phyloP scores from a whole-genome alignment of 2,329 filamentous ascomycete genomes.

The Neobulgaria alba region DNA sequence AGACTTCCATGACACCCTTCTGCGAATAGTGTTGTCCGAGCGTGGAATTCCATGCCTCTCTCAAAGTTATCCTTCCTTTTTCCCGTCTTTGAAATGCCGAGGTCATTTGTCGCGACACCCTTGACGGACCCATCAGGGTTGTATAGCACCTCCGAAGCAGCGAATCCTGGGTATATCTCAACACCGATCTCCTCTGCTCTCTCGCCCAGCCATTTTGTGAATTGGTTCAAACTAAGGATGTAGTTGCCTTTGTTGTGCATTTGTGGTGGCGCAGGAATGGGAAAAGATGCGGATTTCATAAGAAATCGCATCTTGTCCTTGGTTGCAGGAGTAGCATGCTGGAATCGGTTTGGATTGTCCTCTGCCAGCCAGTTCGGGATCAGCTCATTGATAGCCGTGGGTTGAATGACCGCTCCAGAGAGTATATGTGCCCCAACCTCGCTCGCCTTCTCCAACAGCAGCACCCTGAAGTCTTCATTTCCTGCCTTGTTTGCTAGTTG shows the following conservation, averaged over 20 bases:
- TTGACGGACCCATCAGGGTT: constrained; percentile 76
- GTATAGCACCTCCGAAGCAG: constrained; percentile 88
- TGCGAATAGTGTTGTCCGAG: constrained; percentile 79
- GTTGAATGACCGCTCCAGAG: constrained; percentile 91
- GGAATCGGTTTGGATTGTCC: constrained; percentile 80
- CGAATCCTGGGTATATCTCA: constrained; percentile 93
- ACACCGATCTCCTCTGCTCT: constrained; percentile 94
- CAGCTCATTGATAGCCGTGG: constrained; percentile 78
- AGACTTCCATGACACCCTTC: constrained; percentile 95
- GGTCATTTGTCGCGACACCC: constrained; percentile 92
- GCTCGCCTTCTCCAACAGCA: constrained; percentile 89
- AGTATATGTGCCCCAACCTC: constrained; percentile 93
- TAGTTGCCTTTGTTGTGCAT: constrained; percentile 99
- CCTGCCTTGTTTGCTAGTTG: constrained; percentile 90
- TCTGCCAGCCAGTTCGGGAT: constrained; percentile 90
- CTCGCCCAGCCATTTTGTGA: constrained; percentile 92
- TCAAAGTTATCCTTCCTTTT: constrained; percentile 87
- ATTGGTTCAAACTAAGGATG: constrained; percentile 90
- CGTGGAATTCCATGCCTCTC: constrained; percentile 97
- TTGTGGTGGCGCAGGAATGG: constrained; percentile 82
- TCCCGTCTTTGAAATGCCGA: constrained; percentile 74
- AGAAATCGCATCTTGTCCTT: constrained; percentile 89
- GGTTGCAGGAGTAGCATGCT: constrained; percentile 75
- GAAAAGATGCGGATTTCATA: constrained; percentile 69
- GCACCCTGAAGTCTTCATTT: constrained; percentile 89